These are phyloP conservation scores for Porogramme epimiltina DNA, from an alignment of 1,284 basidiomycete genomes.

Conservation along the genomic window DNA sequence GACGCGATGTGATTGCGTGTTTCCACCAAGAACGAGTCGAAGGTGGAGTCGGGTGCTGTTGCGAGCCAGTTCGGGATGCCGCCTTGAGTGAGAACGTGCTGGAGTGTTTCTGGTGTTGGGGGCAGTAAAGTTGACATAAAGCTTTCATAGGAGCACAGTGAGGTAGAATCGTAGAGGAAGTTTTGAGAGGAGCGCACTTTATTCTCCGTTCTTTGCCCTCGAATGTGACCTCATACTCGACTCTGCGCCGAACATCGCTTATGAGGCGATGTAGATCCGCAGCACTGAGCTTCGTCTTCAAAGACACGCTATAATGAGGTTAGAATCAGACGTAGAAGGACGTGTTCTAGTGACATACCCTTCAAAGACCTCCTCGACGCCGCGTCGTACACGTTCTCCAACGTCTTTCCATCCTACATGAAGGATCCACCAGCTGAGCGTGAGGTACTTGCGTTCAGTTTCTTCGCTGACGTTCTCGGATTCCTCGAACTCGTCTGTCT, in stretches of 20 bases:
- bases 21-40: conserved; percentile 68
- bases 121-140: conserved; percentile 78
- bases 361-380: conserved; percentile 81
- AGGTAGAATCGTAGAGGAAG: neutral
- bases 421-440: conserved; percentile 89
- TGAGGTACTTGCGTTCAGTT: conserved; percentile 79
- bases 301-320: conserved; percentile 57
- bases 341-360: conserved; percentile 49
- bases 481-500: conserved; percentile 35
- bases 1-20: conserved; percentile 67
- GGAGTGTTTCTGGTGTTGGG: conserved; percentile 64
- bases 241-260: conserved; percentile 67
- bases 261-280: conserved; percentile 72
- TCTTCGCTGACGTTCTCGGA: conserved; percentile 47
- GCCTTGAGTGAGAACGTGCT: conserved; percentile 69
- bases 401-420: conserved; percentile 89
- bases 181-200: conserved; percentile 47
- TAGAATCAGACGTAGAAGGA: neutral
- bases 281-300: conserved; percentile 73
- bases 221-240: conserved; percentile 73
- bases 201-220: conserved; percentile 60
- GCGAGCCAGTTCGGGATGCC: conserved; percentile 41
- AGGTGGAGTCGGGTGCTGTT: conserved; percentile 46
- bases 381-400: conserved; percentile 68
- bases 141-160: conserved; percentile 37